phyloP scores from a whole-genome alignment of 2,329 filamentous ascomycete species.

The Penicillium sp. region DNA sequence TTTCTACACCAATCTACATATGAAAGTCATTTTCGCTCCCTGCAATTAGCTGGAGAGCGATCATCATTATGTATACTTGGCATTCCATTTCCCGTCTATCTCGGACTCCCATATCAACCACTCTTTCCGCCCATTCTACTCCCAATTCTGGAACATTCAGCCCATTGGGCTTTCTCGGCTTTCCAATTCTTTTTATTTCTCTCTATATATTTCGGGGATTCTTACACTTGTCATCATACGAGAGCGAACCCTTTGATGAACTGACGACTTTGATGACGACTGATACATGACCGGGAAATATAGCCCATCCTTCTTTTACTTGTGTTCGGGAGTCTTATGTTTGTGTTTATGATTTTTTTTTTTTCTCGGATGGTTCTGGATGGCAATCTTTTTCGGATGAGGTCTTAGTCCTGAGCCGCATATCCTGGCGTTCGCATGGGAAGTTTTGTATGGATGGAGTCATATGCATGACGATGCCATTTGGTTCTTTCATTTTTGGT shows the following conservation, averaged over 20 bases:
- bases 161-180: neutral
- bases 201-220: slow-evolving; percentile 17
- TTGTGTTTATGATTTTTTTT: slow-evolving; percentile 18
- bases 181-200: slow-evolving; percentile 14
- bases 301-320: slow-evolving; percentile 8
- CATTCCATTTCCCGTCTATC: neutral
- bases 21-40: slow-evolving; percentile 11
- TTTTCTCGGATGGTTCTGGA: slow-evolving; percentile 8
- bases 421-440: slow-evolving; percentile 31
- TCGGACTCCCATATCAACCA: neutral
- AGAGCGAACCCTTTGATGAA: slow-evolving; percentile 29
- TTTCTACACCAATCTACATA: slow-evolving; percentile 7
- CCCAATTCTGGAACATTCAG: neutral
- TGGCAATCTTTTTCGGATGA: slow-evolving; percentile 15
- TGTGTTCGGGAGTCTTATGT: slow-evolving; percentile 28
- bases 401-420: slow-evolving; percentile 22
- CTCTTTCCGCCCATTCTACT: neutral
- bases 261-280: slow-evolving; percentile 36
- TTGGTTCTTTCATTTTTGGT: slow-evolving; percentile 16
- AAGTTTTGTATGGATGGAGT: slow-evolving; percentile 26
- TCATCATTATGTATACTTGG: slow-evolving; percentile 1
- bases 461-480: slow-evolving; percentile 36
- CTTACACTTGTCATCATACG: slow-evolving; percentile 13
- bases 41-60: slow-evolving; percentile 3
- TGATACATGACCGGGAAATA: slow-evolving; percentile 31